phyloP scores from a whole-genome alignment of 176 grass and related monocot genomes.

The Triticum dicoccoides region DNA sequence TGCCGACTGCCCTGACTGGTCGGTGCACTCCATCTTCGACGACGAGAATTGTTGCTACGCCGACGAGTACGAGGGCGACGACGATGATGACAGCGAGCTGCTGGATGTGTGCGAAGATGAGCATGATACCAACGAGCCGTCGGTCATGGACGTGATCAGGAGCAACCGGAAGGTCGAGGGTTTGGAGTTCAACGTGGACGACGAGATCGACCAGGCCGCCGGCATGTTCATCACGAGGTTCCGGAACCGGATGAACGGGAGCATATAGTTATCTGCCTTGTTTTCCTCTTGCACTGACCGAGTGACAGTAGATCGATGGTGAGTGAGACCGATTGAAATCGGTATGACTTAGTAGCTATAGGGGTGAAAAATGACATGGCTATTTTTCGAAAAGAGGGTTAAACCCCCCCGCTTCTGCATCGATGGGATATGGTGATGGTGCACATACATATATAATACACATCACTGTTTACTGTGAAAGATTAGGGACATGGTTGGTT shows the following conservation, averaged over 20 bases:
- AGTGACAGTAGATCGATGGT: slow-evolving; percentile 1
- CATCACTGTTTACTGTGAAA: background rate
- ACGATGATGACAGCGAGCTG: background rate
- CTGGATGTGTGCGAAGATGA: background rate
- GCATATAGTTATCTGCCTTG: slow-evolving; percentile 6
- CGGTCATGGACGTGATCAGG: slow-evolving; percentile 79
- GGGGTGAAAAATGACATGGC: no score
- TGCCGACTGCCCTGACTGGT: background rate
- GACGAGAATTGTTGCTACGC: background rate
- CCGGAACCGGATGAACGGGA: slow-evolving; percentile 48
- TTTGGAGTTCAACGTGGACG: slow-evolving; percentile 62
- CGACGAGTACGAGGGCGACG: background rate
- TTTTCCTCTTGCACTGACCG: background rate
- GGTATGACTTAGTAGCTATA: background rate
- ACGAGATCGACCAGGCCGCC: slow-evolving; percentile 71
- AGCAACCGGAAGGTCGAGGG: slow-evolving; percentile 56
- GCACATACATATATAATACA: background rate
- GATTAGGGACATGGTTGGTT: no score
- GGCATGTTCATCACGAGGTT: slow-evolving; percentile 83
- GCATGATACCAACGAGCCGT: slow-evolving; percentile 2
- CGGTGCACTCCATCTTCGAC: slow-evolving; percentile 12
- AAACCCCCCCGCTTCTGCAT: no score
- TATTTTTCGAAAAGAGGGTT: no score
- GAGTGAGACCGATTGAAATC: background rate
- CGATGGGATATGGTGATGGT: no score